Conservation (phyloP, 1,139 yeast genomes). For the Candida pseudoviswanathii region DNA sequence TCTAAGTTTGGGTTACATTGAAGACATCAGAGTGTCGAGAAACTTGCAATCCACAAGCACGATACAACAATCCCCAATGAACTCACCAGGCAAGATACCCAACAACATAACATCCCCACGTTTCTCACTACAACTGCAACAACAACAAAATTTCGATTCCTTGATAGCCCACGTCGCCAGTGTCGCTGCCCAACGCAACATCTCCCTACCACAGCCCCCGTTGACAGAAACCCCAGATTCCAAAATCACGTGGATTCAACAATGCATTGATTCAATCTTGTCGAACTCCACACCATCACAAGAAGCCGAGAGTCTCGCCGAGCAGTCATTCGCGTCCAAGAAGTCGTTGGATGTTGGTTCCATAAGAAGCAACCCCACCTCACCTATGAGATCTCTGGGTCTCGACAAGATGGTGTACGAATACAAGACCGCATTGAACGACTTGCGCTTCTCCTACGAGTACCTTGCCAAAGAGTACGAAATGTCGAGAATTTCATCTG, state of each 20-base stretch:
- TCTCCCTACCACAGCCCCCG: conserved; percentile 47
- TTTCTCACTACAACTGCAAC: conserved; percentile 7
- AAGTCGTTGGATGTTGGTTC: background rate
- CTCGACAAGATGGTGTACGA: conserved; percentile 34
- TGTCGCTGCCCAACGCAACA: conserved; percentile 52
- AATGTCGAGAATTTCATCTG: conserved; percentile 53
- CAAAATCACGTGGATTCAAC: conserved; percentile 53
- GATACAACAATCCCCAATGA: background rate
- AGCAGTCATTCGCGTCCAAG: background rate
- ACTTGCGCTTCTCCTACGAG: conserved; percentile 64
- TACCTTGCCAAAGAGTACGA: conserved; percentile 63
- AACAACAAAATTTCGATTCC: conserved; percentile 36
- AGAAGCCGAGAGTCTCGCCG: background rate
- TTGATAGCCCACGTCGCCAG: conserved; percentile 57
- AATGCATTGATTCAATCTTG: conserved; percentile 49
- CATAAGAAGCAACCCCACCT: background rate
- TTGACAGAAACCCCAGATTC: conserved; percentile 31
- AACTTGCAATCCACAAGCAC: conserved; percentile 6
- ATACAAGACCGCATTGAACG: conserved; percentile 58
- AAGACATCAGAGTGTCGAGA: conserved; percentile 37
- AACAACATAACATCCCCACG: conserved; percentile 8
- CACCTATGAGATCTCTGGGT: conserved; percentile 1
- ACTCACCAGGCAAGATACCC: conserved; percentile 9
- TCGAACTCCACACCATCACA: conserved; percentile 4
- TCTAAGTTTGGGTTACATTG: conserved; percentile 47